phyloP scores from a whole-genome alignment of 2,329 filamentous ascomycete species.

The Aspergillus sergii region DNA sequence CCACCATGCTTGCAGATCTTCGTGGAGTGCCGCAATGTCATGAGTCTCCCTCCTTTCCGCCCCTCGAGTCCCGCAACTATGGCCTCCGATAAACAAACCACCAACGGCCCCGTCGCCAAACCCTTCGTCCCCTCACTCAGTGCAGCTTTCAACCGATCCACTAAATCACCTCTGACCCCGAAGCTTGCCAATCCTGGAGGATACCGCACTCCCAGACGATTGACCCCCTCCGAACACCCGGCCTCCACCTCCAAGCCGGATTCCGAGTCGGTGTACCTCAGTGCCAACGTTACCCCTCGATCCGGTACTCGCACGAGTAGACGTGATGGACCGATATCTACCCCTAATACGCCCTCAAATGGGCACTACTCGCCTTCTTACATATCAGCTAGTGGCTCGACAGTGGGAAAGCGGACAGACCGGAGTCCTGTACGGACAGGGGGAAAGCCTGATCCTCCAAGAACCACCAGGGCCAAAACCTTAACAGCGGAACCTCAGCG shows the following conservation, averaged over 20 bases:
- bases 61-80: conserved; percentile 45
- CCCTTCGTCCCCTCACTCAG: conserved; percentile 71
- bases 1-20: conserved; percentile 39
- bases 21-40: conserved; percentile 46
- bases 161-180: conserved; percentile 61
- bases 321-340: conserved; percentile 68
- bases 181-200: conserved; percentile 54
- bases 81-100: conserved; percentile 54
- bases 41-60: conserved; percentile 41
- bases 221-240: conserved; percentile 35
- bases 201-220: conserved; percentile 36
- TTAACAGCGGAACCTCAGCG: conserved; percentile 38
- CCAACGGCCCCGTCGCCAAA: conserved; percentile 53
- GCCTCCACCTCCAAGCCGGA: conserved; percentile 47
- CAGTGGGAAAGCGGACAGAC: conserved; percentile 29
- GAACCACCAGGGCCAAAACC: conserved; percentile 40
- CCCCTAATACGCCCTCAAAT: conserved; percentile 55
- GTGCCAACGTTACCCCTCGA: conserved; percentile 74
- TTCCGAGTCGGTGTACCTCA: conserved; percentile 59
- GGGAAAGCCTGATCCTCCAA: conserved; percentile 32
- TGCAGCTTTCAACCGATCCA: conserved; percentile 60
- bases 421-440: conserved; percentile 38
- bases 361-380: conserved; percentile 29
- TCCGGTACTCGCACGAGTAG: conserved; percentile 73
- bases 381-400: conserved; percentile 29